These are phyloP conservation scores for Diaporthe destruens DNA, from an alignment of 2,329 filamentous ascomycete genomes.

Conservation along the genomic window DNA sequence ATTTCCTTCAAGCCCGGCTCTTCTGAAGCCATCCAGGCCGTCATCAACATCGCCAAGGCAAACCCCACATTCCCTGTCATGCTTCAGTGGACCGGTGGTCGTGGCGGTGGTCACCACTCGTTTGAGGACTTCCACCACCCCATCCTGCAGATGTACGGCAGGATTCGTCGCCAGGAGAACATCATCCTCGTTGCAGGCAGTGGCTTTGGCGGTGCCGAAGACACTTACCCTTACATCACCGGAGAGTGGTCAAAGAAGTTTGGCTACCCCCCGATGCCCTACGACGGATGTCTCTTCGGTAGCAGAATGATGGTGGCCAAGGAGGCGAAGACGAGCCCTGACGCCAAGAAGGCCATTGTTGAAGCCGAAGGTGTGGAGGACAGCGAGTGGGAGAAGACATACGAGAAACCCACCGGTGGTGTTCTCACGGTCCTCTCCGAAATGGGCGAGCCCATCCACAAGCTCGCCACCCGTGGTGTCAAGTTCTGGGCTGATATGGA, in stretches of 20 bases:
- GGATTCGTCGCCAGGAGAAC: slow-evolving; percentile 87
- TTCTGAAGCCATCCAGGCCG: slow-evolving; percentile 85
- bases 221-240: slow-evolving; percentile 92
- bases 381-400: slow-evolving; percentile 89
- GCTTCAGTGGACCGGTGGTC: slow-evolving; percentile 94
- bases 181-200: slow-evolving; percentile 91
- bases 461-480: slow-evolving; percentile 96
- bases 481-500: slow-evolving; percentile 99
- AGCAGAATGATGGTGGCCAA: slow-evolving; percentile 96
- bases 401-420: slow-evolving; percentile 90
- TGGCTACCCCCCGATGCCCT: slow-evolving; percentile 93
- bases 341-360: slow-evolving; percentile 90
- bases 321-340: slow-evolving; percentile 88
- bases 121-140: slow-evolving; percentile 96
- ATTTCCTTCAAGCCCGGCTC: slow-evolving; percentile 96
- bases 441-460: slow-evolving; percentile 99
- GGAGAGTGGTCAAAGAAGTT: slow-evolving; percentile 89
- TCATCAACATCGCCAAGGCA: slow-evolving; percentile 94
- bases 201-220: slow-evolving; percentile 90
- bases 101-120: slow-evolving; percentile 94
- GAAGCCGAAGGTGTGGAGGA: slow-evolving; percentile 88
- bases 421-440: slow-evolving; percentile 97
- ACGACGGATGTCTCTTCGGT: slow-evolving; percentile 90
- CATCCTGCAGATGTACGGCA: slow-evolving; percentile 89
- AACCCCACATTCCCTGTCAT: slow-evolving; percentile 94